Conservation (phyloP, 164 flowering plant species). For the Annona squamosa region DNA sequence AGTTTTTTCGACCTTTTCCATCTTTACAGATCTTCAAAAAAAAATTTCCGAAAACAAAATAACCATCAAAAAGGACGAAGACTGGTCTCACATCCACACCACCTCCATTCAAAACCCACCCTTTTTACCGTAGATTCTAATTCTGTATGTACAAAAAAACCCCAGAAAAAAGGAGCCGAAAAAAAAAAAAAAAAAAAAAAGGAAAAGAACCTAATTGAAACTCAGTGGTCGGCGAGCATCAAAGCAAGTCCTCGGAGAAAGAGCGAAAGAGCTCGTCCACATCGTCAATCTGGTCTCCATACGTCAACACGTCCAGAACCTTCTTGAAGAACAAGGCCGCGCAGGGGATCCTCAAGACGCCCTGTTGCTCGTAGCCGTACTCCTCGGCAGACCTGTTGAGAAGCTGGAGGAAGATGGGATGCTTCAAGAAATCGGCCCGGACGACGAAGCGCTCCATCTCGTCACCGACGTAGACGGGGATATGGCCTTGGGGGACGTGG, state of each 20-base stretch:
- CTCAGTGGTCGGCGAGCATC: neutral
- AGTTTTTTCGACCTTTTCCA: too few relatives aligned
- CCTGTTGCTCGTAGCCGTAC: conserved; percentile 88
- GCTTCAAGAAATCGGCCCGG: conserved; percentile 68
- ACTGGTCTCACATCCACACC: too few relatives aligned
- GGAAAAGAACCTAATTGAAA: neutral
- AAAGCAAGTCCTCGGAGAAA: conserved; percentile 3
- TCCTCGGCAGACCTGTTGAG: conserved; percentile 73
- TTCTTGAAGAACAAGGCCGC: conserved; percentile 59
- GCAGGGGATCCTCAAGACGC: conserved; percentile 81
- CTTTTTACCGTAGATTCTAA: too few relatives aligned
- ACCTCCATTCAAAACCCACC: too few relatives aligned
- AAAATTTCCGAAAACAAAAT: too few relatives aligned
- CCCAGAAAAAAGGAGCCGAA: neutral
- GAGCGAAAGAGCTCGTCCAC: neutral
- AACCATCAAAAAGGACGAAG: too few relatives aligned
- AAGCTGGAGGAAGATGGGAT: conserved; percentile 57
- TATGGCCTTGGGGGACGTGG: conserved; percentile 65
- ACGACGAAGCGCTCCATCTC: conserved; percentile 87
- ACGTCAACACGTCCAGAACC: conserved; percentile 47
- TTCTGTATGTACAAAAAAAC: too few relatives aligned
- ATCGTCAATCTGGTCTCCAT: conserved; percentile 24
- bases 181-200: neutral
- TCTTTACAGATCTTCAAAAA: too few relatives aligned
- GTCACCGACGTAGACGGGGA: conserved; percentile 92